Evolutionary conservation across 345 rosid genomes (phyloP), one percentile per base, ranked within the genome.

Genomic region (Mercurialis annua): DNA sequence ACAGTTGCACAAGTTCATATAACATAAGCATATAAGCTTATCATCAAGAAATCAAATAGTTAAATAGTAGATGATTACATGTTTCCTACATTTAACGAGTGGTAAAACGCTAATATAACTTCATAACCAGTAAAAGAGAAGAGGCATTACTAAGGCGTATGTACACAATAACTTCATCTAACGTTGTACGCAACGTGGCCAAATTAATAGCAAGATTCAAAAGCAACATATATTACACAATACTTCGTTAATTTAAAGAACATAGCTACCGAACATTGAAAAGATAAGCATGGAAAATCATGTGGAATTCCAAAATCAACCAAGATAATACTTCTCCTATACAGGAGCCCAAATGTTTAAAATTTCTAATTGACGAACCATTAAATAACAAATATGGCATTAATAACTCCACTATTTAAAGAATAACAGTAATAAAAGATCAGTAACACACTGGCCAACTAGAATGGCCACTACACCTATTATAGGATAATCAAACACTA

Each of bases 101-200:
- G n/a, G n/a, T n/a, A n/a, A n/a, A n/a, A n/a, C n/a, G n/a, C n/a
- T n/a, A n/a, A n/a, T n/a, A n/a, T n/a, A n/a, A n/a, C n/a, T n/a
- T n/a, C n/a, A n/a, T n/a, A n/a, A n/a, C n/a, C n/a, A n/a, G n/a
- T n/a, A n/a, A n/a, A n/a, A n/a, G n/a, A n/a, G n/a, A n/a, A n/a
- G n/a, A n/a, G n/a, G n/a, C n/a, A n/a, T n/a, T n/a, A n/a, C n/a
- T n/a, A n/a, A n/a, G n/a, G n/a, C n/a, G n/a, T n/a, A n/a, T n/a
- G n/a, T 86, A 94, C 62, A 94, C 95, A 64, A 68, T 87, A 75
- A 94, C 95, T 86, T 91, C 97, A 18, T 91, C 86, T 61, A 80
- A 70, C 54, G 96, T 94, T 34, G 97, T 87, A 72, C 90, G 85
- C 84, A 94, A 85, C 86, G 96, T 91, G 77, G 65, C 69, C 59